phyloP scores from a whole-genome alignment of 1,139 yeast genomes.

The Eremothecium cymbalariae region DNA sequence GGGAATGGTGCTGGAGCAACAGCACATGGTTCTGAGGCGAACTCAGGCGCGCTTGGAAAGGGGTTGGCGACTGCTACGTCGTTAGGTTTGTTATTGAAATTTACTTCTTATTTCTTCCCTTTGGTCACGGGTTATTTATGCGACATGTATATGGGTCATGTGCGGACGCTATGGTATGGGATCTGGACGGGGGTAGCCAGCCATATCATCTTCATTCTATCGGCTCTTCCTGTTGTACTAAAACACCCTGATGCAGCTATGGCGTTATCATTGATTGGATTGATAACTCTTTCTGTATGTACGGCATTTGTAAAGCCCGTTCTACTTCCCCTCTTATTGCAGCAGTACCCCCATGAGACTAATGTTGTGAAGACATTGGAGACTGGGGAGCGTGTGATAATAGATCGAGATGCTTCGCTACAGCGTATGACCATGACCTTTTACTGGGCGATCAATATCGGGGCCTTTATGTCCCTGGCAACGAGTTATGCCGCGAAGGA shows the following conservation, averaged over 20 bases:
- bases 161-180: conserved; percentile 57
- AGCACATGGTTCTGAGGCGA: conserved; percentile 38
- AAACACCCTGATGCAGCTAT: conserved; percentile 35
- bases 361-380: conserved; percentile 53
- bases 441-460: conserved; percentile 74
- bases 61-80: conserved; percentile 66
- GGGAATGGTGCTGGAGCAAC: conserved; percentile 43
- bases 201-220: conserved; percentile 55
- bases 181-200: conserved; percentile 55
- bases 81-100: conserved; percentile 66
- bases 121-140: conserved; percentile 69
- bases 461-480: conserved; percentile 70
- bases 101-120: conserved; percentile 79
- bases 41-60: conserved; percentile 52
- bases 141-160: conserved; percentile 68
- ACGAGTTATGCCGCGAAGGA: conserved; percentile 65
- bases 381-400: conserved; percentile 58
- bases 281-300: conserved; percentile 57
- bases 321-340: conserved; percentile 71
- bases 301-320: conserved; percentile 80
- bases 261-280: conserved; percentile 40
- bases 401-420: conserved; percentile 62
- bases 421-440: conserved; percentile 71
- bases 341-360: conserved; percentile 52
- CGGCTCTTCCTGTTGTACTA: conserved; percentile 61